Base-by-base conservation (phyloP, 805 yeast species). In the Metschnikowia drakensbergensis region DNA sequence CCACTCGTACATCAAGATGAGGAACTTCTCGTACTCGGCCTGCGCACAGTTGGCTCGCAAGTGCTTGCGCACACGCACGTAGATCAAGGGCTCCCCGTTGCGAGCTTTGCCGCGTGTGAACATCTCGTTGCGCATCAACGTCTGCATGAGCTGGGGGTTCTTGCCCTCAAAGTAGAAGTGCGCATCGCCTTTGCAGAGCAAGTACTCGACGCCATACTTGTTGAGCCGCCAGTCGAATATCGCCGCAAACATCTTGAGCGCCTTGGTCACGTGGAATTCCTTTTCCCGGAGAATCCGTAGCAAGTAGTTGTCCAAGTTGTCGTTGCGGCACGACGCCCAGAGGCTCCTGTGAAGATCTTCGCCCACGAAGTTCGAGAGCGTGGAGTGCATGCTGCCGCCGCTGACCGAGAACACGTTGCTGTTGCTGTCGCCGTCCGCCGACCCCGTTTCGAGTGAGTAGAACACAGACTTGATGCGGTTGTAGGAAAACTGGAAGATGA, bases 281-380 rank as follows among this genome's bases (percentile, higher is more conserved):
- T 46, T 31, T 5, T 36, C 29, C 3, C 56, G 49, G 30, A 53
- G 41, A 27, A 48, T 45, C 7, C 49, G 44, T n/a, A 53, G 47
- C 5, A 53, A 7, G 32, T 34, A 48, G 37, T 53, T 53, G 42
- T 53, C 56, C 29, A 41, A 23, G 11, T 31, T 41, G 30, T 48
- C 54, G 39, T 51, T 51, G 17, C 52, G 44, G 27, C 49, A 33
- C 29, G 38, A n/a, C 2, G 47, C 46, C 56, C 56, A 53, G 26
- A 53, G 45, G 26, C 51, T 41, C n/a, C 33, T 33, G 38, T 53
- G 56, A 29, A 53, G 40, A n/a, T 53, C 56, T 29, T 53, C 56
- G 3, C 50, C 42, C 5, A 49, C 42, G 32, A 42, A 53, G 9
- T 35, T 37, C 22, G 37, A 26, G 25, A 48, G 42, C 10, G 30